Conservation (phyloP, 768 basidiomycete species). For the Pleurotus salmoneostramineus region DNA sequence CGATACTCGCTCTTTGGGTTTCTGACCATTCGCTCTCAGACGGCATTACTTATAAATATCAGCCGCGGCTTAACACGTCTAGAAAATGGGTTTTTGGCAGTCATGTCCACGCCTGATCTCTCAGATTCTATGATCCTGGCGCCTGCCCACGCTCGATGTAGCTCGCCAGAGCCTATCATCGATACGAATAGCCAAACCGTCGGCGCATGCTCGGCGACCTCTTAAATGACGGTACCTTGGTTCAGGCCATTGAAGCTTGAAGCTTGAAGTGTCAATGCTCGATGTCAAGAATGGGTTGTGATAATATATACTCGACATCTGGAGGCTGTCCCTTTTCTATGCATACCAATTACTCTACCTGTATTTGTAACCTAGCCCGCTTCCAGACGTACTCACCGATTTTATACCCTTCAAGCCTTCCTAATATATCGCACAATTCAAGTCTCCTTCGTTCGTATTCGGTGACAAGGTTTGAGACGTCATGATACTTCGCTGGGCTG, state of each 20-base stretch:
- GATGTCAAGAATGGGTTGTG: no score
- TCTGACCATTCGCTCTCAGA: not conserved
- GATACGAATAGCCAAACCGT: no score
- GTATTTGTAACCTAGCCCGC: not conserved
- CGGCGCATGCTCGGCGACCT: no score
- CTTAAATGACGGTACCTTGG: no score
- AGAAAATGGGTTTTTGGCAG: no score
- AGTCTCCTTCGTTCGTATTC: not conserved
- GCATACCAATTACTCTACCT: not conserved
- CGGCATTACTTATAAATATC: no score
- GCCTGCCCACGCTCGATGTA: not conserved
- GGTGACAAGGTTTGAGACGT: no score
- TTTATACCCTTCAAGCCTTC: not conserved
- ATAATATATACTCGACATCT: no score
- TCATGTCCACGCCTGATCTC: no score
- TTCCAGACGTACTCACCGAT: not conserved
- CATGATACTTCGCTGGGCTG: not conserved
- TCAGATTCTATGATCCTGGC: not conserved
- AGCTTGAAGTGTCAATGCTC: no score
- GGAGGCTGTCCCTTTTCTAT: not conserved
- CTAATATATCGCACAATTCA: not conserved
- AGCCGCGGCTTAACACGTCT: no score
- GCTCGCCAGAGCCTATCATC: not conserved
- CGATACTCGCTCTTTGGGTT: not conserved
- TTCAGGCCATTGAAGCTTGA: no score